Evolutionary conservation across 306 rosid genomes (phyloP).

Genomic region (Lagenaria siceraria): DNA sequence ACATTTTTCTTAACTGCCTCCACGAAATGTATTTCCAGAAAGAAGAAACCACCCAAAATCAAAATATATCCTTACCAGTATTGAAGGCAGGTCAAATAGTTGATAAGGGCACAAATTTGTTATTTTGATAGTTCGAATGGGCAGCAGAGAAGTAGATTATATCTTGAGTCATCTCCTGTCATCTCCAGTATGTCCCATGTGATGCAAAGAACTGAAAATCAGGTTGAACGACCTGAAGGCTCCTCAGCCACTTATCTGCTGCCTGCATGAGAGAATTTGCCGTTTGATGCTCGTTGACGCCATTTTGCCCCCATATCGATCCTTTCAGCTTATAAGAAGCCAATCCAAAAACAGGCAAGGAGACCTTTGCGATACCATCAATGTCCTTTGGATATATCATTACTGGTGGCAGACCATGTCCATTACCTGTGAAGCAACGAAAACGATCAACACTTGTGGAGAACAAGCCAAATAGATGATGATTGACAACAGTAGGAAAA

Average conservation of each 20-base stretch:
- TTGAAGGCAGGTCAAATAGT: background rate
- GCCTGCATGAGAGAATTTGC: constrained; percentile 52
- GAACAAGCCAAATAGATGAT: background rate
- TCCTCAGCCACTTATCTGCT: constrained; percentile 63
- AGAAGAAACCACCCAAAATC: background rate
- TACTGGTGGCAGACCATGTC: constrained; percentile 31
- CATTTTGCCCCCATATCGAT: constrained; percentile 48
- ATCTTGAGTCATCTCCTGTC: background rate
- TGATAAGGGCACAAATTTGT: background rate
- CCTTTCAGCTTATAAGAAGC: constrained; percentile 75
- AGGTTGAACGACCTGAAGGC: constrained; percentile 66
- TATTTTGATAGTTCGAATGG: background rate
- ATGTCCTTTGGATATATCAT: constrained; percentile 45
- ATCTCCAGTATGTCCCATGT: constrained; percentile 37
- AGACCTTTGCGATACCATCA: constrained; percentile 42
- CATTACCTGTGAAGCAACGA: constrained; percentile 28
- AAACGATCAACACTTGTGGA: background rate
- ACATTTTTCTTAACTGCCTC: background rate
- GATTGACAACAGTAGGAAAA: background rate
- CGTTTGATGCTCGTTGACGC: constrained; percentile 32
- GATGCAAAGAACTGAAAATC: constrained; percentile 69
- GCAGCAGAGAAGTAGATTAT: background rate
- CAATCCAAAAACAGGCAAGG: constrained; percentile 54
- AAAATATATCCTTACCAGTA: background rate
- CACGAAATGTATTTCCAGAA: background rate